Evolutionary conservation across 1,284 basidiomycete genomes (phyloP).

Genomic region (Rhizoctonia solani): DNA sequence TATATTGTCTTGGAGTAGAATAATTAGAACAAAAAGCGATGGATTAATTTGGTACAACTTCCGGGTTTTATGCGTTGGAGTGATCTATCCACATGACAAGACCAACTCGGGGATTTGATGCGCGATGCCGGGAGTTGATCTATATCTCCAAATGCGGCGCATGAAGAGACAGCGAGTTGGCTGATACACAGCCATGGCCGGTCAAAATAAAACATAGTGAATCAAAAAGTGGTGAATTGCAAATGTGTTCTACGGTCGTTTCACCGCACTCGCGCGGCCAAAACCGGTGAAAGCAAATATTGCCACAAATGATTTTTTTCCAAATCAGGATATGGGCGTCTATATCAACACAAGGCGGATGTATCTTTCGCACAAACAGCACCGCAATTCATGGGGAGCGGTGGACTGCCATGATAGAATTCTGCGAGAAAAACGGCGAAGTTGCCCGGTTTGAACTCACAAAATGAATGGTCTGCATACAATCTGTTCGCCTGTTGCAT

Average conservation of each 20-base stretch:
- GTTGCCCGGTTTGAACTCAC: no score
- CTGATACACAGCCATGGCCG: constrained; percentile 28
- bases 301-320: background rate
- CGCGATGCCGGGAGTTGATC: background rate
- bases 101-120: constrained; percentile 29
- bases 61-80: background rate
- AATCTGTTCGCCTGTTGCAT: no score
- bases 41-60: background rate
- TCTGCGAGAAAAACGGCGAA: no score
- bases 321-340: constrained; percentile 21
- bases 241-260: background rate
- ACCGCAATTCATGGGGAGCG: no score
- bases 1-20: no score
- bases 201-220: background rate
- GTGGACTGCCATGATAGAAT: no score
- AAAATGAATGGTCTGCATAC: no score
- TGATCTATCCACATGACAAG: background rate
- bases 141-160: background rate
- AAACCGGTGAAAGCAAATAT: background rate
- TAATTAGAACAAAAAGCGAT: no score
- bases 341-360: background rate
- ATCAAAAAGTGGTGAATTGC: background rate
- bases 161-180: background rate
- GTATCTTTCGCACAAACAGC: no score
- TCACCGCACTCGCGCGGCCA: constrained; percentile 11